Evolutionary conservation across 306 rosid species (phyloP), one percentile per base, ranked within the genome.

Genomic region (Sicyos baderoa): DNA sequence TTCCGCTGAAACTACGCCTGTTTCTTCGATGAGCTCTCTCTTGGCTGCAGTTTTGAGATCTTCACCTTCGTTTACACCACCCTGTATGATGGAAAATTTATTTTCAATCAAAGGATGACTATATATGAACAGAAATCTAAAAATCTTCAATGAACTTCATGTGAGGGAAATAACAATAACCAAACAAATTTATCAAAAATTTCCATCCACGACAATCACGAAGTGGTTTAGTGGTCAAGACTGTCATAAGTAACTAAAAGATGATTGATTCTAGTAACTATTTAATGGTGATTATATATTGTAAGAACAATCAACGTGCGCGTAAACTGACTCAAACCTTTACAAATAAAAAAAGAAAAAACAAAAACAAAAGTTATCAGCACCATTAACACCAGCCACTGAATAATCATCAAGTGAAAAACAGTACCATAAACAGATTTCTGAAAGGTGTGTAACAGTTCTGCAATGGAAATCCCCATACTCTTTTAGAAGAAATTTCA

Each of bases 11-110:
- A 23, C 84, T 69, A 92, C 87, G 48, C 95, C 96, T 1, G 97
- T 92, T 78, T 92, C 97, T 80, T 92, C 93, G 67, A 85, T 76
- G 35, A 92, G 68, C 72, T 89, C 97, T 71, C 96, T 83, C 52
- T 84, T 72, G 73, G 89, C 95, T 59, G 96, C 95, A 75, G 29
- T 72, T 81, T 78, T 86, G n/a, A 89, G 91, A 79, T 92, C 93
- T 82, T 92, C 96, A 5, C 86, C 91, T 59, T 87, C 96, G 73
- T 92, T 89, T 69, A 87, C 75, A 64, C 96, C 98, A 52, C 96
- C 98, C 94, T 86, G 16, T 15, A 67, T 15, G 12, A 23, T 45
- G 44, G 23, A 49, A 47, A 65, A 44, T 0, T 22, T 55, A 45
- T 22, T 23, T 1, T 66, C 19, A 66, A 4, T 5, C n/a, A 13